Percentiles rank a stretch among this genome's conserved stretches.
phyloP scores from a whole-genome alignment of 2,329 filamentous ascomycete genomes.

The Fusarium agapanthi region DNA sequence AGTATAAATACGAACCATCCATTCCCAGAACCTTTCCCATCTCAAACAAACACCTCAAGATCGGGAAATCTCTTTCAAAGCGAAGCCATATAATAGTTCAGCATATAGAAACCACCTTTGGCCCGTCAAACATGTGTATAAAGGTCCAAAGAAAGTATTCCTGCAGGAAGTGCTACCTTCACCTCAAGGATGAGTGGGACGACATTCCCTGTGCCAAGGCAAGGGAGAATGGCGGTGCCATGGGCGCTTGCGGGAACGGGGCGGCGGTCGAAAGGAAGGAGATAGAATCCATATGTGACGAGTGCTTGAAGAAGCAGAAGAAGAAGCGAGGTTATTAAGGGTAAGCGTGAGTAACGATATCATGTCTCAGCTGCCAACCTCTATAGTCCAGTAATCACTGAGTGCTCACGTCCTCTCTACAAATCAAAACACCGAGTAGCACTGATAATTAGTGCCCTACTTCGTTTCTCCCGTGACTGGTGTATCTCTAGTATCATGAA shows the following conservation, averaged over 20 bases:
- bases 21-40: no score
- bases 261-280: not conserved
- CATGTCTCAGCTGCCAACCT: not conserved
- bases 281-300: not conserved
- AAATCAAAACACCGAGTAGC: no score
- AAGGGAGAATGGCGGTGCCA: not conserved
- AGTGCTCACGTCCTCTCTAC: not conserved
- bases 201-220: not conserved
- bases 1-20: not conserved
- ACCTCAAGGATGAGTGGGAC: not conserved
- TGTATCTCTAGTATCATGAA: conserved; percentile 35
- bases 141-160: not conserved
- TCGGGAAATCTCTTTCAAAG: no score
- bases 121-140: not conserved
- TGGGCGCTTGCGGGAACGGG: not conserved
- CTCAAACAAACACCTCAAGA: not conserved
- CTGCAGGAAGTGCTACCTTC: not conserved
- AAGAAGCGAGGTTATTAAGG: not conserved
- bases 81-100: rapidly evolving
- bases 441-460: not conserved
- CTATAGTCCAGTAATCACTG: not conserved
- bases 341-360: not conserved
- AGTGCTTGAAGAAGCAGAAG: not conserved
- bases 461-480: conserved; percentile 13
- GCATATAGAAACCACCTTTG: not conserved